Conservation (phyloP, 306 rosid genomes). For the Vigna mungo region DNA sequence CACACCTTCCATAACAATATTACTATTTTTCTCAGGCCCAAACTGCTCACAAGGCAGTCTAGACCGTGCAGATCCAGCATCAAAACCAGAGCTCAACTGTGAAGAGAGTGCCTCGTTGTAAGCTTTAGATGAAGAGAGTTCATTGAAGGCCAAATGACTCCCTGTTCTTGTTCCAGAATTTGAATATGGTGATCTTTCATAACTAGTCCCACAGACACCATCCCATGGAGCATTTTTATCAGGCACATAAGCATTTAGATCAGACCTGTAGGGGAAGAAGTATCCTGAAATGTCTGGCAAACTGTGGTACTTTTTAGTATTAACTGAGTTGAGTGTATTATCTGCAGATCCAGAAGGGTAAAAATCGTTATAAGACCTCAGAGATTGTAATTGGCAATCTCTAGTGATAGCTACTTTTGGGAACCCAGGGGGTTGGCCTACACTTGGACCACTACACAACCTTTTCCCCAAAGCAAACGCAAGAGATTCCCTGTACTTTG, state of each 20-base stretch:
- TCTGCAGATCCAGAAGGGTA: conserved; percentile 59
- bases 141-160: conserved; percentile 75
- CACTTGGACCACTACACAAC: conserved; percentile 67
- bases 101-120: conserved; percentile 59
- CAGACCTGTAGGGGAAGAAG: conserved; percentile 55
- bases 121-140: conserved; percentile 65
- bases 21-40: conserved; percentile 60
- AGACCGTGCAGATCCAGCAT: conserved; percentile 77
- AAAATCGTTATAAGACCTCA: conserved; percentile 59
- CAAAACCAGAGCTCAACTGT: conserved; percentile 64
- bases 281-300: conserved; percentile 77
- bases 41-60: conserved; percentile 90
- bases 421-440: conserved; percentile 66
- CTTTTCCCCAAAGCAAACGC: conserved; percentile 70
- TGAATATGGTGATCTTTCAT: conserved; percentile 54
- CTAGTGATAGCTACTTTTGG: conserved; percentile 58
- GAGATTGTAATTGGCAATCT: conserved; percentile 60
- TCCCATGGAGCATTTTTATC: conserved; percentile 67
- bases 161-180: conserved; percentile 60
- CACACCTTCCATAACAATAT: conserved; percentile 24
- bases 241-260: conserved; percentile 39
- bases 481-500: conserved; percentile 57
- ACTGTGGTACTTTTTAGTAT: conserved; percentile 88
- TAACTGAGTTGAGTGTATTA: conserved; percentile 55
- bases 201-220: conserved; percentile 47